A percentile compares a stretch with the other conserved stretches of the same genome.
phyloP scores from a whole-genome alignment of 768 basidiomycete genomes.

The Russula sp. region DNA sequence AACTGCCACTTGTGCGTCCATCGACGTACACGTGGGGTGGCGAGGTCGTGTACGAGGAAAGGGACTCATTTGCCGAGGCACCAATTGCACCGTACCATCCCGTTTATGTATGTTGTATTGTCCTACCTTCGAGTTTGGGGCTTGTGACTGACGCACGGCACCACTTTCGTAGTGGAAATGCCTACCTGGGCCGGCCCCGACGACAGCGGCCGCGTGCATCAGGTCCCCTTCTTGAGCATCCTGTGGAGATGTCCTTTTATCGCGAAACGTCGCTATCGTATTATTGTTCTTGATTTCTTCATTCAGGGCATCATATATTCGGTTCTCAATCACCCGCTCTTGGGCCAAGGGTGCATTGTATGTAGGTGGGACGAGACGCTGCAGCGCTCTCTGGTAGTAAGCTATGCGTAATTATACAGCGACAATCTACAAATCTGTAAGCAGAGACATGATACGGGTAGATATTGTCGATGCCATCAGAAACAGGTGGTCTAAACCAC shows the following conservation, averaged over 20 bases:
- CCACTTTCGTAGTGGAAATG: constrained; percentile 31
- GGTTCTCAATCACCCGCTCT: constrained; percentile 10
- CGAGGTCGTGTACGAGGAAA: constrained; percentile 33
- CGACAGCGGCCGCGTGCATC: constrained; percentile 16
- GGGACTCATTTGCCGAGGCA: constrained; percentile 29
- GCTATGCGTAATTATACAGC: constrained; percentile 19
- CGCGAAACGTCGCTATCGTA: constrained; percentile 9
- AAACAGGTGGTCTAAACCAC: neutral
- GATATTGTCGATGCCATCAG: neutral
- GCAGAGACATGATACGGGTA: neutral
- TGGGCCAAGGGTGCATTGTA: constrained; percentile 14
- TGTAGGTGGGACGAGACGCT: constrained; percentile 3
- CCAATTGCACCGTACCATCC: constrained; percentile 33
- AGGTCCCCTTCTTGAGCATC: neutral
- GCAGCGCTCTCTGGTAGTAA: constrained; percentile 14
- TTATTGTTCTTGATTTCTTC: constrained; percentile 19
- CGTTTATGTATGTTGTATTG: constrained; percentile 29
- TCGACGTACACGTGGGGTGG: constrained; percentile 29
- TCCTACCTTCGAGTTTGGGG: neutral
- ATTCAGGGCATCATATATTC: neutral
- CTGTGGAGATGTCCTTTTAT: constrained; percentile 1
- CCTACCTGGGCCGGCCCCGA: constrained; percentile 34
- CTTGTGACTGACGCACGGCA: neutral
- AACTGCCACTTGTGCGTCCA: constrained; percentile 35
- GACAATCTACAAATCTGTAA: constrained; percentile 14